Evolutionary conservation across 179 eudicot species (phyloP).

Genomic region (Beta lomatogona): DNA sequence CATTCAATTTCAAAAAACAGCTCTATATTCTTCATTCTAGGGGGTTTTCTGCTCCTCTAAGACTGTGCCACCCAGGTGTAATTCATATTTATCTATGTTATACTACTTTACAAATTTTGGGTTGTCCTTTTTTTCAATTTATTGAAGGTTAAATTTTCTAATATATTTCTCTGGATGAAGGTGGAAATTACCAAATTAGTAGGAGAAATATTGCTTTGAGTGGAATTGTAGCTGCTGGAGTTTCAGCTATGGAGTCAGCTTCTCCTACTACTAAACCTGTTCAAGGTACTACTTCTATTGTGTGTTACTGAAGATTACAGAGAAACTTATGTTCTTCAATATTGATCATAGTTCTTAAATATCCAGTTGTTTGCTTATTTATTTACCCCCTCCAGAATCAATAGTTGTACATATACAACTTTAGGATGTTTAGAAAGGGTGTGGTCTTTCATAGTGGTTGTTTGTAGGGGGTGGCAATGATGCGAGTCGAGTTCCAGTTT

Average conservation of each 20-base stretch:
- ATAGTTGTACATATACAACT: no score
- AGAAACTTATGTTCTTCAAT: no score
- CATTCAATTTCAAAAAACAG: conserved; percentile 35
- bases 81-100: background rate
- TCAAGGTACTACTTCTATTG: conserved; percentile 45
- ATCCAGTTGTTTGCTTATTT: no score
- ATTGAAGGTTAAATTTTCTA: background rate
- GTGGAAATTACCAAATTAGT: conserved; percentile 57
- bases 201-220: conserved; percentile 67
- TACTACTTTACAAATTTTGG: background rate
- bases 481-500: no score
- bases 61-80: conserved; percentile 46
- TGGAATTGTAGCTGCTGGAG: conserved; percentile 80
- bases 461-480: no score
- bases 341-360: no score
- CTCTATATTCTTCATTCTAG: conserved; percentile 32
- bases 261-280: conserved; percentile 49
- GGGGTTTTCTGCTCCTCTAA: conserved; percentile 36
- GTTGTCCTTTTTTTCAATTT: background rate
- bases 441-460: no score
- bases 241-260: conserved; percentile 61
- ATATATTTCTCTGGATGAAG: conserved; percentile 30
- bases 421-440: no score
- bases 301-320: no score
- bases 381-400: no score